Evolutionary conservation across 2,329 filamentous ascomycete genomes (phyloP).

Genomic region (Rutstroemia sp.): DNA sequence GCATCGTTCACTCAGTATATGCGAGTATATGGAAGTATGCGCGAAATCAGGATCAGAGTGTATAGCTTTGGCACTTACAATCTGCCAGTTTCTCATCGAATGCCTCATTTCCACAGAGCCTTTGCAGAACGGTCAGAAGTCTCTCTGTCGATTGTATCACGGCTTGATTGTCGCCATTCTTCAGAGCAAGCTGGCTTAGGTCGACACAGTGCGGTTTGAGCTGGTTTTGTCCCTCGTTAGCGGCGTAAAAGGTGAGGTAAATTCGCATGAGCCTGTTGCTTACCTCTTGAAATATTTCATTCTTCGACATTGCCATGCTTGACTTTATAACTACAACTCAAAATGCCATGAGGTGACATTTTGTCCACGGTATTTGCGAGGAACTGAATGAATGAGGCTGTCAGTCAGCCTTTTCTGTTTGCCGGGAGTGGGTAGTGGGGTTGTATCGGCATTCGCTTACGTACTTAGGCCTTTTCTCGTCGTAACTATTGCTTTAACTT

Average conservation of each 20-base stretch:
- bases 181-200: constrained; percentile 50
- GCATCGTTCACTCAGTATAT: not conserved
- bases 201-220: constrained; percentile 56
- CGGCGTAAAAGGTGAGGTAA: not conserved
- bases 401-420: constrained; percentile 1
- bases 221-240: constrained; percentile 31
- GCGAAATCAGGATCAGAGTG: constrained; percentile 43
- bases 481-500: too few species aligned
- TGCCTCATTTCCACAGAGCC: constrained; percentile 35
- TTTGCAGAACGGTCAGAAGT: constrained; percentile 39
- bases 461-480: too few species aligned
- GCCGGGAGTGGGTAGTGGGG: not conserved
- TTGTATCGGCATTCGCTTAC: too few species aligned
- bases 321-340: too few species aligned
- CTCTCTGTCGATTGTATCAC: constrained; percentile 40
- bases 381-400: not conserved
- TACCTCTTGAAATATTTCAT: constrained; percentile 29
- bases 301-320: constrained; percentile 15
- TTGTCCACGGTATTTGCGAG: too few species aligned
- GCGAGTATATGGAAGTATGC: constrained; percentile 38
- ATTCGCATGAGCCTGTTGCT: not conserved
- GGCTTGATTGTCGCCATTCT: constrained; percentile 36
- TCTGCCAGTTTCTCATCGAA: constrained; percentile 82
- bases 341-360: too few species aligned
- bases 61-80: constrained; percentile 67